Evolutionary conservation across 2,329 filamentous ascomycete genomes (phyloP), one percentile per base, ranked within the genome.

Genomic region (Penicillium vulpinum): DNA sequence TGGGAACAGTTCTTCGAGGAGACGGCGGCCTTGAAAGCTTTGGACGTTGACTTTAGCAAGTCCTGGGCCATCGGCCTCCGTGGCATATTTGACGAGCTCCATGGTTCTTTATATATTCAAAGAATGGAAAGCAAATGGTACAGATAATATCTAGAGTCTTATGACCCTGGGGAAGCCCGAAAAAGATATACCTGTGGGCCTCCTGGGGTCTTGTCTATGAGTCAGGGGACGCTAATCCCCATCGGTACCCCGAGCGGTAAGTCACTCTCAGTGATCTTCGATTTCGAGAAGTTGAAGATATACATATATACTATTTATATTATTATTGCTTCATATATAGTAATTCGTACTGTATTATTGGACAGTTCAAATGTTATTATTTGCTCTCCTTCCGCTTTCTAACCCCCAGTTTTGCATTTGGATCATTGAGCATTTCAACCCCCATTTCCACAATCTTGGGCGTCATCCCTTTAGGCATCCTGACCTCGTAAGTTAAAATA

Each of bases 31-130:
- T 3, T 60, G 54, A 63, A 84, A 84, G 41, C 79, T 78, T 11
- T 74, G 71, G 58, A 79, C 69, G 66, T 81, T 81, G 60, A 80
- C 73, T 11, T 75, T 68, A 45, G 69, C 73, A 26, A 84, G 68
- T 18, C 58, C 67, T 11, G 73, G 62, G 2, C 76, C 69, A 66
- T 84, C 82, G 13, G 65, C 67, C 15, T 68, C 60, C 1, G 66
- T 74, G 41, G 77, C 81, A 35, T 70, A 68, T 39, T 79, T 75
- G 46, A 82, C 49, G 16, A 58, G 39, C 24, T 28, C 6, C 51
- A 49, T 54, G 9, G 21, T 38, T n/a, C 4, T 13, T 38, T 22
- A 33, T 11, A 35, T 4, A n/a, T 21, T n/a, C 13, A 35, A 22
- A 3, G 5, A 3, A 21, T 18, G 10, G n/a, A 29, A 21, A 29